A percentile compares a stretch with the other conserved stretches of the same genome.
Evolutionary conservation across 2,329 filamentous ascomycete species (phyloP).

Genomic region (Colletotrichum salicis): DNA sequence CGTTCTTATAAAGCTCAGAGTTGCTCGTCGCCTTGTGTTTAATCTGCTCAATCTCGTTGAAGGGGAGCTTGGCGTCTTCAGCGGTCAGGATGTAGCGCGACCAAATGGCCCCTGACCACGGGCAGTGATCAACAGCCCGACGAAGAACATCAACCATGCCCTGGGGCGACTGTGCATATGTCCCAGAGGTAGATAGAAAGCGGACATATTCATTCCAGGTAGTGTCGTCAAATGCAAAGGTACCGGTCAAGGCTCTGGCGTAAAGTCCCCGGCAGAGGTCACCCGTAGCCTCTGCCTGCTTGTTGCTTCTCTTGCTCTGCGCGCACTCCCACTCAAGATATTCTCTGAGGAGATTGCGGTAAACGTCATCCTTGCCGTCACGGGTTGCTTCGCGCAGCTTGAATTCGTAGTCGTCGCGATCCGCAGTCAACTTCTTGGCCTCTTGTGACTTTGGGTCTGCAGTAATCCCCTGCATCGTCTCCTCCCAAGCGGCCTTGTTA

Average conservation of each 20-base stretch:
- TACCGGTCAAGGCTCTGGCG: conserved; percentile 76
- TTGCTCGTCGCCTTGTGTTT: conserved; percentile 93
- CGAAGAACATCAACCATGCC: conserved; percentile 77
- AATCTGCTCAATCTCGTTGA: conserved; percentile 84
- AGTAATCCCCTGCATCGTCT: conserved; percentile 76
- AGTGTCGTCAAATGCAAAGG: conserved; percentile 77
- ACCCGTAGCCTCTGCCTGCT: conserved; percentile 55
- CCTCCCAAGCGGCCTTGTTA: conserved; percentile 76
- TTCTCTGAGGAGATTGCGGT: conserved; percentile 64
- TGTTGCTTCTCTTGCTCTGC: conserved; percentile 66
- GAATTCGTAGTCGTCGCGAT: conserved; percentile 76
- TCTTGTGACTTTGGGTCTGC: conserved; percentile 63
- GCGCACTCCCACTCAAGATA: conserved; percentile 89
- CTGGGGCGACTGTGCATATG: conserved; percentile 51
- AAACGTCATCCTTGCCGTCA: conserved; percentile 64
- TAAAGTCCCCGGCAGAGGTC: conserved; percentile 75
- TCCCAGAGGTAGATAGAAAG: conserved; percentile 68
- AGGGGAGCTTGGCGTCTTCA: conserved; percentile 80
- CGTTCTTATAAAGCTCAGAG: conserved; percentile 83
- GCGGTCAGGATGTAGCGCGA: conserved; percentile 86
- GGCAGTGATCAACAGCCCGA: conserved; percentile 88
- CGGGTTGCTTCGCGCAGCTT: conserved; percentile 69
- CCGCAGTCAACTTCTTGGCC: conserved; percentile 71
- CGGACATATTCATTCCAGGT: conserved; percentile 88
- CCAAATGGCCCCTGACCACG: conserved; percentile 93